These are phyloP conservation scores for Papiliotrema laurentii DNA, from an alignment of 1,284 basidiomycete genomes.

Conservation along the genomic window DNA sequence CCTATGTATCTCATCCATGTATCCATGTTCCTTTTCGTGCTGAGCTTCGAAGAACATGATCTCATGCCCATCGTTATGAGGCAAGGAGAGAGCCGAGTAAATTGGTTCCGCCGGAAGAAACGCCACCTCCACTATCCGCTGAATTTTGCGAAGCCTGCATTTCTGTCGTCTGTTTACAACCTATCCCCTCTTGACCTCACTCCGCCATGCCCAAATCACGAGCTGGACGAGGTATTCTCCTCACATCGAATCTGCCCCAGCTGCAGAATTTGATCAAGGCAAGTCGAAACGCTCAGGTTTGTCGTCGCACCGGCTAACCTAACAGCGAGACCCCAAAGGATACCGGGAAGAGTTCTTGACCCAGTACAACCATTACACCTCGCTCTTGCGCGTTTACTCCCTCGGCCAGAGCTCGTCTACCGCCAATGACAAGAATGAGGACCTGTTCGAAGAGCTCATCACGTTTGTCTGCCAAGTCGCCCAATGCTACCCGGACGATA, in stretches of 20 bases:
- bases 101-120: constrained; percentile 2
- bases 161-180: background rate
- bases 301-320: constrained; percentile 31
- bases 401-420: constrained; percentile 28
- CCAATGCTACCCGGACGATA: constrained; percentile 83
- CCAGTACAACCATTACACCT: constrained; percentile 96
- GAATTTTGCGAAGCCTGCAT: background rate
- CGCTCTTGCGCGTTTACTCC: constrained; percentile 66
- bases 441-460: constrained; percentile 78
- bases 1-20: too few relatives aligned
- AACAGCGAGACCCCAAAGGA: constrained; percentile 68
- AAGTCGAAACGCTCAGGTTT: constrained; percentile 1
- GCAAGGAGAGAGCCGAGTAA: too few relatives aligned
- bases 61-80: too few relatives aligned
- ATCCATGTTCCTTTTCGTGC: too few relatives aligned
- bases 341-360: constrained; percentile 98
- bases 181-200: background rate
- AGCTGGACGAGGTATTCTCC: constrained; percentile 45
- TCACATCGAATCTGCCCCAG: constrained; percentile 57
- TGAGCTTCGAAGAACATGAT: too few relatives aligned
- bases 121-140: background rate
- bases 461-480: constrained; percentile 70
- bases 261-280: constrained; percentile 92
- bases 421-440: constrained; percentile 59
- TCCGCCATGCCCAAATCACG: constrained; percentile 39